Evolutionary conservation across 257 asterid genomes (phyloP).

Genomic region (Nicotiana obtusifolia): DNA sequence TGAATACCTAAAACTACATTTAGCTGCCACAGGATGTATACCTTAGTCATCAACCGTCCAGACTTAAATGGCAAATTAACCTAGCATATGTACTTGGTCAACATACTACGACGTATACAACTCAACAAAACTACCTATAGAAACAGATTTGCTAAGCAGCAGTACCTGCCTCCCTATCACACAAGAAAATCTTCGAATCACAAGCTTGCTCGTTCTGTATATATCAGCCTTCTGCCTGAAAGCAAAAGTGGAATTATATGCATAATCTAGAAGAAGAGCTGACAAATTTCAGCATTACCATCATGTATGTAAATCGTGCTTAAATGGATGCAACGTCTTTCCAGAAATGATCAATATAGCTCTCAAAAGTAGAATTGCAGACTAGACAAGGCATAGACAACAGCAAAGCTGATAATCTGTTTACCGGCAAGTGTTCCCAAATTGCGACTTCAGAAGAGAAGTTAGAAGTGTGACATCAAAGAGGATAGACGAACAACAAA

Average conservation of each 20-base stretch:
- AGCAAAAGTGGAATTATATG: background rate
- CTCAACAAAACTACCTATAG: background rate
- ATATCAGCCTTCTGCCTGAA: background rate
- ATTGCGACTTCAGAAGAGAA: background rate
- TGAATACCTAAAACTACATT: background rate
- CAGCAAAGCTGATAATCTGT: background rate
- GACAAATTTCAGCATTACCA: background rate
- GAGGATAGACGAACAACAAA: background rate
- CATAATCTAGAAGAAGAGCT: background rate
- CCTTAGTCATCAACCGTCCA: background rate
- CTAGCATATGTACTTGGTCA: background rate
- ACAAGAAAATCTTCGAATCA: background rate
- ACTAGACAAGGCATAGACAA: background rate
- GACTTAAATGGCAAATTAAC: background rate
- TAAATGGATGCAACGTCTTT: background rate
- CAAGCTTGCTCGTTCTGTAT: background rate
- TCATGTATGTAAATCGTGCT: too few species aligned
- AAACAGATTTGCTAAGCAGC: background rate
- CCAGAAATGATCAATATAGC: background rate
- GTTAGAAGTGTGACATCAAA: background rate
- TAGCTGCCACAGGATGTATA: background rate
- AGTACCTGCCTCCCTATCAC: background rate
- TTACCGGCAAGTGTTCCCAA: background rate
- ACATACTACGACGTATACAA: background rate
- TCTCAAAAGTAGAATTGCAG: background rate